Percentiles rank a stretch among this genome's conserved stretches.
Conservation (phyloP, 352 stramenopile genomes). For the Phytophthora aleatoria region DNA sequence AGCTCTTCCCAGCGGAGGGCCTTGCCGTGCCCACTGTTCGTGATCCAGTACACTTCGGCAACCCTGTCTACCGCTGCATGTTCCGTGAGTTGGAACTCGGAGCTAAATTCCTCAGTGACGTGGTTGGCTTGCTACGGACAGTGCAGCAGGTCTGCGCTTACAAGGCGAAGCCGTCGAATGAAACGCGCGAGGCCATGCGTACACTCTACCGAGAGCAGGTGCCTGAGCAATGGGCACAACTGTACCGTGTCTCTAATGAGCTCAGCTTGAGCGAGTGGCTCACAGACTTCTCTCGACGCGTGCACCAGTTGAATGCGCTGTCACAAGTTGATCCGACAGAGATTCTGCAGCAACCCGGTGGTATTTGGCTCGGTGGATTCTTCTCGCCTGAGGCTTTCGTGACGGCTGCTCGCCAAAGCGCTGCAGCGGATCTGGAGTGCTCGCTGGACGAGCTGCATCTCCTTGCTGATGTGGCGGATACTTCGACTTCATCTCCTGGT, state of each 20-base stretch:
- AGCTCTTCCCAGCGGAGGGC: constrained; percentile 52
- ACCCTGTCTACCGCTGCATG: constrained; percentile 93
- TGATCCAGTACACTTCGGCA: constrained; percentile 66
- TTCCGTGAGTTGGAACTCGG: constrained; percentile 88
- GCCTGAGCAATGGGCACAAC: constrained; percentile 54
- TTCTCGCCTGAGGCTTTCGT: constrained; percentile 94
- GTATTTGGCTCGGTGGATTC: constrained; percentile 92
- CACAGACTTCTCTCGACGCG: constrained; percentile 74
- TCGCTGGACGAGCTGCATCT: constrained; percentile 90
- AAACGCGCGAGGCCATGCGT: constrained; percentile 82
- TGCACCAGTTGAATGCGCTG: constrained; percentile 68
- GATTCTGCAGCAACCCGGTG: constrained; percentile 40
- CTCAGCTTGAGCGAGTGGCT: constrained; percentile 85
- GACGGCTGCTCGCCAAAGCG: constrained; percentile 90
- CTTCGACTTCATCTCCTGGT: constrained; percentile 20
- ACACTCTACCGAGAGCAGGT: constrained; percentile 75
- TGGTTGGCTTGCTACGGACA: constrained; percentile 69
- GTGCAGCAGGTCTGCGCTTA: constrained; percentile 84
- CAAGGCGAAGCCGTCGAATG: constrained; percentile 88
- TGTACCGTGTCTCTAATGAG: constrained; percentile 65
- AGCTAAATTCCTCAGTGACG: constrained; percentile 59
- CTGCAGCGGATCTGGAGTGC: constrained; percentile 76
- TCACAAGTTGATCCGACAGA: constrained; percentile 48
- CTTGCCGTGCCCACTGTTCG: constrained; percentile 52
- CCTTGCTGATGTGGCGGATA: constrained; percentile 66